A percentile compares a stretch with the other conserved stretches of the same genome.
phyloP scores from a whole-genome alignment of 2,329 filamentous ascomycete genomes.

The Diplodia scrobiculata region DNA sequence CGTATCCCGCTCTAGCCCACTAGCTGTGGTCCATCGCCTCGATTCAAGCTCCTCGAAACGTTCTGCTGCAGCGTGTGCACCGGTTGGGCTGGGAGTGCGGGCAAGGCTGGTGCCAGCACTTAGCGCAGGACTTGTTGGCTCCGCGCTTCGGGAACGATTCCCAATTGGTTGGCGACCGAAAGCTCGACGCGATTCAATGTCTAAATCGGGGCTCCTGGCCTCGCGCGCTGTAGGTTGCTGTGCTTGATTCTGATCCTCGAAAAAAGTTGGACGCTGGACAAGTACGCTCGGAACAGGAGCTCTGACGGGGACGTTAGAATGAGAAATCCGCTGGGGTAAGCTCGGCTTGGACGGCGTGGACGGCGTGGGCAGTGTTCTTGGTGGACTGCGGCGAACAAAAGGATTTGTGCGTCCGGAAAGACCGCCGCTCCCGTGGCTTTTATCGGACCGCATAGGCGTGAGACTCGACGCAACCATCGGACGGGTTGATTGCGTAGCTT shows the following conservation, averaged over 20 bases:
- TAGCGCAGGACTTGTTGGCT: background rate
- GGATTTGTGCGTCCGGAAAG: constrained; percentile 3
- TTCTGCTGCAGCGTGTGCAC: background rate
- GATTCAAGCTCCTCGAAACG: constrained; percentile 13
- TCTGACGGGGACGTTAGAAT: constrained; percentile 5
- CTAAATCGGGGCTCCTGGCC: background rate
- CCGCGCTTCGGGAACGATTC: background rate
- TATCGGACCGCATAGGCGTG: background rate
- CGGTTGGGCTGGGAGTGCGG: background rate
- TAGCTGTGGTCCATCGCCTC: background rate
- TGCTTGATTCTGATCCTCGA: background rate
- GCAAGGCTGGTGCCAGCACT: background rate
- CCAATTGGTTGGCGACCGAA: background rate
- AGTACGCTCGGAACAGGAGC: constrained; percentile 5
- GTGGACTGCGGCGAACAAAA: constrained; percentile 20
- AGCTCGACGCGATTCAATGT: background rate
- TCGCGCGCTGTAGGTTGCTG: background rate
- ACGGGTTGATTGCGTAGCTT: background rate
- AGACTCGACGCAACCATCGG: background rate
- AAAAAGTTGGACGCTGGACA: constrained; percentile 20
- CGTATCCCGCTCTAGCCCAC: background rate
- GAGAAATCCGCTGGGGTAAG: background rate
- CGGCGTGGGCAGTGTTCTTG: background rate
- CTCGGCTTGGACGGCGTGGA: background rate
- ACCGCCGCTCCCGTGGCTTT: background rate